Conservation (phyloP, 192 early-diverging fungal genomes). For the Coemansia sp. region DNA sequence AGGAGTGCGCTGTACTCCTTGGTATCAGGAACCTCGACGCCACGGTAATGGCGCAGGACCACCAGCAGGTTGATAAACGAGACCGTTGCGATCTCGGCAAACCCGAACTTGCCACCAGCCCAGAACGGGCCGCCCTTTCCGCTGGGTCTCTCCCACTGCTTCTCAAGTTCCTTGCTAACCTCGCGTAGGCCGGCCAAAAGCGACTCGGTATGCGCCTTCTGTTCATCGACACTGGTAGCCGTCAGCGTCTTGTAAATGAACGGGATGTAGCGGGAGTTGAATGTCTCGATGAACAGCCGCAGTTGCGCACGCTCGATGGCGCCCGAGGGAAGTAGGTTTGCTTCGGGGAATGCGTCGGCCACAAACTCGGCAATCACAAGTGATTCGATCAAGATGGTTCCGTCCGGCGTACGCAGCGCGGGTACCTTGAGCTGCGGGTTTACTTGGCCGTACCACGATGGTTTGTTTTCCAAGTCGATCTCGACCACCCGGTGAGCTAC, state of each 20-base stretch:
- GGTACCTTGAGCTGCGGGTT: slow-evolving; percentile 74
- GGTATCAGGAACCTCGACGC: slow-evolving; percentile 29
- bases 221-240: slow-evolving; percentile 17
- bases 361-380: slow-evolving; percentile 67
- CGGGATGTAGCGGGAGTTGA: slow-evolving; percentile 17
- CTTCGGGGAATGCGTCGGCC: slow-evolving; percentile 61
- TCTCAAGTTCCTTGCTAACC: slow-evolving; percentile 25
- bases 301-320: slow-evolving; percentile 44
- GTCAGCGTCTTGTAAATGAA: slow-evolving; percentile 15
- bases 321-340: slow-evolving; percentile 32
- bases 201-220: slow-evolving; percentile 11
- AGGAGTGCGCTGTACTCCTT: slow-evolving; percentile 34
- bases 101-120: slow-evolving; percentile 17
- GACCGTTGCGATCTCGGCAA: slow-evolving; percentile 23
- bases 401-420: slow-evolving; percentile 56
- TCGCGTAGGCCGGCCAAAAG: slow-evolving; percentile 16
- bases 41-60: slow-evolving; percentile 20
- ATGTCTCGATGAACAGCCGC: slow-evolving; percentile 41
- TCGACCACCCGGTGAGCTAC: slow-evolving; percentile 55
- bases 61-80: slow-evolving; percentile 27
- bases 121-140: slow-evolving; percentile 40
- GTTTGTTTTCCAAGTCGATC: slow-evolving; percentile 68
- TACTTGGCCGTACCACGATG: slow-evolving; percentile 61
- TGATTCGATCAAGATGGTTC: slow-evolving; percentile 63
- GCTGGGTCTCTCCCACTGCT: slow-evolving; percentile 29